phyloP scores from a whole-genome alignment of 1,139 yeast genomes.

The Candida tropicalis region DNA sequence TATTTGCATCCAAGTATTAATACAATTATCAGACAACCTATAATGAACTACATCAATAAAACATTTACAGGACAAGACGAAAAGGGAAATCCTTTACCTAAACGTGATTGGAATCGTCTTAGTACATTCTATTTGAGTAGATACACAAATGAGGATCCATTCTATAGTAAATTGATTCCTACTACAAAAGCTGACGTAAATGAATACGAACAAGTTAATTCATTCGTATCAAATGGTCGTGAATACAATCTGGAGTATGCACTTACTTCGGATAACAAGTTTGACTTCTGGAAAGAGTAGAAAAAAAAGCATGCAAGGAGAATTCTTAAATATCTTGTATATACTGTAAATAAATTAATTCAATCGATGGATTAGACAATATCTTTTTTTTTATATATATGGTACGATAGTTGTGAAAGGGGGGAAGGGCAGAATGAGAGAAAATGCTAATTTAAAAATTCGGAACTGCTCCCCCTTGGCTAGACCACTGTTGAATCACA shows the following conservation, averaged over 20 bases:
- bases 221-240: neutral
- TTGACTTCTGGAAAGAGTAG: slow-evolving; percentile 20
- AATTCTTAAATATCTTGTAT: neutral
- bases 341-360: neutral
- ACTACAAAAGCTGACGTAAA: neutral
- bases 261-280: slow-evolving; percentile 19
- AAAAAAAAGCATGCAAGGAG: neutral
- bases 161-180: slow-evolving; percentile 26
- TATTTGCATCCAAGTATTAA: slow-evolving; percentile 36
- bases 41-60: slow-evolving; percentile 34
- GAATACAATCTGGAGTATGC: slow-evolving; percentile 16
- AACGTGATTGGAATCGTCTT: slow-evolving; percentile 30
- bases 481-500: no score
- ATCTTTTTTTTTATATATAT: no score
- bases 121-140: slow-evolving; percentile 31
- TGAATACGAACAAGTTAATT: slow-evolving; percentile 1
- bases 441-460: no score
- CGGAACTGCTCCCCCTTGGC: no score
- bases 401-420: no score
- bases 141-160: slow-evolving; percentile 26
- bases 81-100: slow-evolving; percentile 37
- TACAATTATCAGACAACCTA: slow-evolving; percentile 39
- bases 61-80: slow-evolving; percentile 41
- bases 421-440: neutral
- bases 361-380: no score